Conservation (phyloP, 2,329 filamentous ascomycete species). For the Penicillium verrucosum region DNA sequence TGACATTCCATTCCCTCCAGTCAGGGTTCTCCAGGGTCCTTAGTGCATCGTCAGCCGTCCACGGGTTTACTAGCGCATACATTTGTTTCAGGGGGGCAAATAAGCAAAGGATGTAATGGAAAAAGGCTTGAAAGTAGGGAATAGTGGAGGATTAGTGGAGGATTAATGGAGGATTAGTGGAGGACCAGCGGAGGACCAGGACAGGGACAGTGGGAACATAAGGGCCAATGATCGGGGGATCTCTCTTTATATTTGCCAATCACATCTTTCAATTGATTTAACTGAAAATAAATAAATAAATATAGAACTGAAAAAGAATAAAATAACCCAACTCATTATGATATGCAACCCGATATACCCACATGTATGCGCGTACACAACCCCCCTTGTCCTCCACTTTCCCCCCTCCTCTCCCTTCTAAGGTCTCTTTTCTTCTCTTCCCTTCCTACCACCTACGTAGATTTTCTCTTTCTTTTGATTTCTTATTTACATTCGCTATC, state of each 20-base stretch:
- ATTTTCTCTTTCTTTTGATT: slow-evolving; percentile 4
- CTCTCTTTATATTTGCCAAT: background rate
- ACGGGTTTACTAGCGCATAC: background rate
- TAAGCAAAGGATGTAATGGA: background rate
- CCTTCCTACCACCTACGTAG: background rate
- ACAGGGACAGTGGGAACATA: background rate
- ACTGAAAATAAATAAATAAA: slow-evolving; percentile 1
- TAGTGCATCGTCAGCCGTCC: background rate
- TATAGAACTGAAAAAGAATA: background rate
- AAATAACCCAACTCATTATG: background rate
- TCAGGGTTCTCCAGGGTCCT: background rate
- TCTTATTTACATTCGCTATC: slow-evolving; percentile 5
- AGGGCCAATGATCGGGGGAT: slow-evolving; percentile 1
- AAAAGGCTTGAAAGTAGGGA: background rate
- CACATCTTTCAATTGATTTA: background rate
- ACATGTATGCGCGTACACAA: slow-evolving; percentile 5
- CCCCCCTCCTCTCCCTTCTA: slow-evolving; percentile 1
- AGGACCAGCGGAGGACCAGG: background rate
- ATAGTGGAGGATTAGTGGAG: background rate
- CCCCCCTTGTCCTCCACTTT: slow-evolving; percentile 2
- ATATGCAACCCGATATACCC: background rate
- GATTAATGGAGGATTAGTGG: background rate
- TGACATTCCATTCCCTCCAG: background rate
- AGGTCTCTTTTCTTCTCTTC: slow-evolving; percentile 5
- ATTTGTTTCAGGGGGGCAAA: slow-evolving; percentile 8